Conservation (phyloP, 2,329 filamentous ascomycete genomes). For the Trichocomaceae sp. region DNA sequence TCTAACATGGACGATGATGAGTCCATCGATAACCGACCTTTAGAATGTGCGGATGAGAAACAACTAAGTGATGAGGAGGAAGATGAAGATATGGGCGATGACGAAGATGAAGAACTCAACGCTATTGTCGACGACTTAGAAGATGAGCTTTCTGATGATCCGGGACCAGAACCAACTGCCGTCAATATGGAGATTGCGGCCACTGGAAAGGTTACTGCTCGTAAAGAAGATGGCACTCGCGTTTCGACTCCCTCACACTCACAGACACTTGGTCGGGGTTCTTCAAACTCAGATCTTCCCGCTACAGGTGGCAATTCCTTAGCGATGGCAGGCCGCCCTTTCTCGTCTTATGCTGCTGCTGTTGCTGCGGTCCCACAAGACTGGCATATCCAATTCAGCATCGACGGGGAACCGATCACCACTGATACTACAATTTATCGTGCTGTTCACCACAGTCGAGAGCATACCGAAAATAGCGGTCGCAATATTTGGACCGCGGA, state of each 20-base stretch:
- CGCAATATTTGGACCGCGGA: slow-evolving; percentile 84
- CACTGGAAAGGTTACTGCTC: slow-evolving; percentile 80
- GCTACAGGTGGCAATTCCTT: slow-evolving; percentile 37
- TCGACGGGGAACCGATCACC: slow-evolving; percentile 69
- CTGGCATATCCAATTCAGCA: slow-evolving; percentile 95
- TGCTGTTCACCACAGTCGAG: slow-evolving; percentile 70
- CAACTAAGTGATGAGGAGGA: slow-evolving; percentile 67
- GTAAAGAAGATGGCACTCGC: slow-evolving; percentile 83
- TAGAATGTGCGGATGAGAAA: slow-evolving; percentile 92
- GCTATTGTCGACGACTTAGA: slow-evolving; percentile 87
- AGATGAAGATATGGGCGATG: slow-evolving; percentile 52
- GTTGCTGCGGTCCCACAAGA: slow-evolving; percentile 76
- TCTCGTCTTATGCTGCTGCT: slow-evolving; percentile 74
- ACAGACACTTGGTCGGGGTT: slow-evolving; percentile 35
- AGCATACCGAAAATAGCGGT: slow-evolving; percentile 56
- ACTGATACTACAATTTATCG: slow-evolving; percentile 96
- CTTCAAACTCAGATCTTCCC: slow-evolving; percentile 21
- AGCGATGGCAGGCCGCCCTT: slow-evolving; percentile 51
- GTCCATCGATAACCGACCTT: slow-evolving; percentile 57
- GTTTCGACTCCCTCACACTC: slow-evolving; percentile 72
- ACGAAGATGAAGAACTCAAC: slow-evolving; percentile 58
- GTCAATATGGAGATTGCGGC: slow-evolving; percentile 87
- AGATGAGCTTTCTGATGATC: slow-evolving; percentile 69
- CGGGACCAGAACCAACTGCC: slow-evolving; percentile 73
- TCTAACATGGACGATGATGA: slow-evolving; percentile 54